Base-by-base conservation (phyloP, 2,329 filamentous ascomycete genomes). In the Aureobasidium lini region DNA sequence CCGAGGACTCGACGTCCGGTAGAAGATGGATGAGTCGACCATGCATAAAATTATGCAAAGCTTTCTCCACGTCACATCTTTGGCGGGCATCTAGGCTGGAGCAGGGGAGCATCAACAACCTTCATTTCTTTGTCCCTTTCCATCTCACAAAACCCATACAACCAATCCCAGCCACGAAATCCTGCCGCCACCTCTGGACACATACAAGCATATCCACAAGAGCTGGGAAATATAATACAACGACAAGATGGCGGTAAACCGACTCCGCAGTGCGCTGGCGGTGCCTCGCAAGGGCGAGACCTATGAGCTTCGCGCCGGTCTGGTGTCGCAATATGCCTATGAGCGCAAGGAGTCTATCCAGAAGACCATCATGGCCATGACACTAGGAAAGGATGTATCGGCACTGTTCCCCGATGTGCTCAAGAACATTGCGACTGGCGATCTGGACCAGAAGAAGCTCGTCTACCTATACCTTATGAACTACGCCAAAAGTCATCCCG, bases 311-410 rank as follows among this genome's bases (percentile, higher is more conserved):
- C 88, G 94, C 73, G 90, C 93, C 64, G 94, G 94, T 40, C 80
- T 99, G 73, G 94, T 86, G 77, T 99, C 94, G 64, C 94, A 99
- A 79, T 99, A 97, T 87, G 94, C 94, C 62, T 96, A 95, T 77
- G 94, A 99, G 83, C 87, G 84, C 70, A 99, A 99, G 76, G 94
- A 99, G 79, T 89, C 94, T 28, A 99, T 99, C 68, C 94, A 99
- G 73, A 97, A 96, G 82, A 99, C 94, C 65, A 99, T 99, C 78
- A 97, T 97, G 92, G 92, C 94, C 72, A 99, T 99, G 94, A 99
- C 94, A 1, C 75, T 99, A 67, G 94, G 94, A 74, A 99, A 99
- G 76, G 94, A 99, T 77, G 94, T 99, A 62, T 99, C 94, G 57
- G 89, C 92, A 60, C 79, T 99, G 64, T 99, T 99, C 73, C 94